A percentile compares a stretch with the other conserved stretches of the same genome.
Evolutionary conservation across 768 basidiomycete genomes (phyloP).

Genomic region (Symmetrospora coprosmae): DNA sequence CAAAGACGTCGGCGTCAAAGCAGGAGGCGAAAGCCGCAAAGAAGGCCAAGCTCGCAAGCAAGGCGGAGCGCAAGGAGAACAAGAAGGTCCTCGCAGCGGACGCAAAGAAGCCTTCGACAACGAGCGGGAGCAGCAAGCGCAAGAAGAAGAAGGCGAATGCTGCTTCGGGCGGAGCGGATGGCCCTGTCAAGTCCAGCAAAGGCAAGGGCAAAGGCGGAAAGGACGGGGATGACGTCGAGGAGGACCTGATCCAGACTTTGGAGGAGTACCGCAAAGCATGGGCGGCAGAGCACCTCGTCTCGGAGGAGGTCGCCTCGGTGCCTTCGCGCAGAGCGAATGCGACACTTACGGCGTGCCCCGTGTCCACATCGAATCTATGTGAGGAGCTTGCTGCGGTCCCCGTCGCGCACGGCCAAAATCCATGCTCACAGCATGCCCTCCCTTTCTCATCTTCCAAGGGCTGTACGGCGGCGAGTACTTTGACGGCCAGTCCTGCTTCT

Average conservation of each 20-base stretch:
- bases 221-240: slow-evolving; percentile 47
- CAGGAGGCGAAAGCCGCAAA: slow-evolving; percentile 43
- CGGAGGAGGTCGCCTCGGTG: slow-evolving; percentile 66
- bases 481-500: slow-evolving; percentile 66
- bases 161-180: neutral
- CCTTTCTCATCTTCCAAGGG: slow-evolving; percentile 10
- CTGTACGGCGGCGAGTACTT: slow-evolving; percentile 77
- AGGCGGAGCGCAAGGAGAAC: slow-evolving; percentile 37
- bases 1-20: neutral
- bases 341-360: slow-evolving; percentile 63
- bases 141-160: slow-evolving; percentile 37
- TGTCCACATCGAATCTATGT: slow-evolving; percentile 57
- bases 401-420: neutral
- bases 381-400: slow-evolving; percentile 41
- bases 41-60: slow-evolving; percentile 54
- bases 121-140: slow-evolving; percentile 18
- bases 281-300: slow-evolving; percentile 59
- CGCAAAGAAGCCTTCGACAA: no score
- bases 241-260: slow-evolving; percentile 67
- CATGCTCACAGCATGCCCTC: no score
- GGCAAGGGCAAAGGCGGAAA: slow-evolving; percentile 36
- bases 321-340: slow-evolving; percentile 72
- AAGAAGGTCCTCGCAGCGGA: no score
- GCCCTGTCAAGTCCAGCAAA: neutral
- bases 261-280: slow-evolving; percentile 57